phyloP scores from a whole-genome alignment of 768 basidiomycete genomes.

The Tephrocybe sp. region DNA sequence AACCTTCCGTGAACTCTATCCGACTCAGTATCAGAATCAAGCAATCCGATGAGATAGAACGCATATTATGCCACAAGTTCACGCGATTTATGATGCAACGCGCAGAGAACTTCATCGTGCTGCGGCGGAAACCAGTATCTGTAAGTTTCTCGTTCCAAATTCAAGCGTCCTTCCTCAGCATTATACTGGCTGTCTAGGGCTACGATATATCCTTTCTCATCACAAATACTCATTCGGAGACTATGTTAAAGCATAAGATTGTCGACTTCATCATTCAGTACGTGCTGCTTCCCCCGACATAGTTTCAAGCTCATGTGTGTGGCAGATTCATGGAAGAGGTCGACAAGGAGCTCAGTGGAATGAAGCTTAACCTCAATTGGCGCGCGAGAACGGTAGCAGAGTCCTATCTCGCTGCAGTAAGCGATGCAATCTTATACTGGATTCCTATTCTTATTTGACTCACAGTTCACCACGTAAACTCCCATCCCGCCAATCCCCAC shows the following conservation, averaged over 20 bases:
- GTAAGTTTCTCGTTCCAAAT: constrained; percentile 39
- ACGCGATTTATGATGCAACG: constrained; percentile 99
- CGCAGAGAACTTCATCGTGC: constrained; percentile 95
- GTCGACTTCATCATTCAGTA: constrained; percentile 99
- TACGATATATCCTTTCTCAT: constrained; percentile 99
- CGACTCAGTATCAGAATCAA: constrained; percentile 98
- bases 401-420: constrained; percentile 88
- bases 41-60: constrained; percentile 98
- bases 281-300: constrained; percentile 23
- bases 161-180: neutral
- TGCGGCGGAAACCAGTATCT: constrained; percentile 89
- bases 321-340: constrained; percentile 97
- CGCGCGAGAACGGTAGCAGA: constrained; percentile 97
- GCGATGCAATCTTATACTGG: constrained; percentile 24
- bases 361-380: constrained; percentile 96
- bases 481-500: neutral
- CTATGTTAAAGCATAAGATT: constrained; percentile 99
- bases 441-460: constrained; percentile 6
- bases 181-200: constrained; percentile 52
- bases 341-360: constrained; percentile 98
- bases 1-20: constrained; percentile 96
- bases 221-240: constrained; percentile 94
- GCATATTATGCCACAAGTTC: constrained; percentile 96
- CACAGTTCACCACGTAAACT: constrained; percentile 38
- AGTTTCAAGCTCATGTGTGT: constrained; percentile 3